Evolutionary conservation across 352 stramenopile species (phyloP), one percentile per base, ranked within the genome.

Genomic region (Pythium dissimile): DNA sequence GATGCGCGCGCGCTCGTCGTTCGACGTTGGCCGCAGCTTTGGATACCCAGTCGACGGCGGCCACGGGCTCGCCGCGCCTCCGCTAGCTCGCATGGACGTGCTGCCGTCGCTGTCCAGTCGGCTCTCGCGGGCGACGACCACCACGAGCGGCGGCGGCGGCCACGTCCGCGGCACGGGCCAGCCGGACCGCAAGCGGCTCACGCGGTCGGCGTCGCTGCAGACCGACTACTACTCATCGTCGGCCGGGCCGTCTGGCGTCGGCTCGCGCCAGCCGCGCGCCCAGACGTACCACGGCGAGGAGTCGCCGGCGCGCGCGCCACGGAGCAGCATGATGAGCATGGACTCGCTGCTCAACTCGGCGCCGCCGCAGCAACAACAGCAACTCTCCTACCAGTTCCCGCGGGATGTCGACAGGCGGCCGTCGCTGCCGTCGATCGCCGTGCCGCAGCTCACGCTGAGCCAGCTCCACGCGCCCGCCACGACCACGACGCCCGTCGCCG

Each of bases 151-250:
- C 21, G 41, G 48, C 20, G 31, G 44, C n/a, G n/a, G n/a, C n/a
- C n/a, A n/a, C n/a, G n/a, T n/a, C 26, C 10, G 31, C 12, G 37
- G 3, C 28, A 64, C 37, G 11, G 72, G 73, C 2, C 62, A 77
- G 45, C 80, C 73, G 12, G 76, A 88, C 26, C 77, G 80, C 26
- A 90, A 90, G 66, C 77, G 80, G 16, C 50, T 87, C 28, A 90
- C 77, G 24, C 75, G 80, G 21, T 90, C 80, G 26, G 73, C 77
- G 13, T 90, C 80, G n/a, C 66, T 88, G 31, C 86, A 90, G 59
- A 80, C 72, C 45, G 80, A 90, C 28, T 90, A 90, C 52, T 90
- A 78, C 44, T 80, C 80, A 21, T 80, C 69, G 5, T 65, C 73
- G 11, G 67, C 76, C 0, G 39, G 9, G 20, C 21, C 28, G n/a